These are phyloP conservation scores for Xenoacremonium recifei DNA, from an alignment of 2,329 filamentous ascomycete species.

Conservation along the genomic window DNA sequence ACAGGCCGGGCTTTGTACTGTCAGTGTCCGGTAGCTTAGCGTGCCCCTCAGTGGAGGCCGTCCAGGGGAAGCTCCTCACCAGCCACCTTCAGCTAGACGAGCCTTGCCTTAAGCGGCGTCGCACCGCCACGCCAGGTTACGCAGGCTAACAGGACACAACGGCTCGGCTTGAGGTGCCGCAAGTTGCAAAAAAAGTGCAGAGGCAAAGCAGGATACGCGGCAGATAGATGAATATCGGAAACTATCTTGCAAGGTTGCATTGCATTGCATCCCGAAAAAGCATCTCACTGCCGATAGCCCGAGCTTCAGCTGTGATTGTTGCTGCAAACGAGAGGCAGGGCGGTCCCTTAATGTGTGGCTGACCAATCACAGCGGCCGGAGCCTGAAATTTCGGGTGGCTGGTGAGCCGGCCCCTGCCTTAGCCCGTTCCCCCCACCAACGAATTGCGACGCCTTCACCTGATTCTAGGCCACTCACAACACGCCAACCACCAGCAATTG, in stretches of 20 bases:
- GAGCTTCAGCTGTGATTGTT: not conserved
- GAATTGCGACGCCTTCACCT: conserved; percentile 1
- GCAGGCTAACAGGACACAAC: conserved; percentile 1
- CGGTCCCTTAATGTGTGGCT: not conserved
- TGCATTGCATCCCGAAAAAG: not conserved
- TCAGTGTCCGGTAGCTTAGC: not conserved
- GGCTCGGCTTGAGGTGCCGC: too few relatives aligned
- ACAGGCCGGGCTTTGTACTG: too few relatives aligned
- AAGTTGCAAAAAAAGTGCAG: too few relatives aligned
- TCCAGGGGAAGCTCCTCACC: too few relatives aligned
- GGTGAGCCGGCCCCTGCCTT: conserved; percentile 4
- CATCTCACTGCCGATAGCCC: not conserved
- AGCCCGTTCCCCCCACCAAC: not conserved
- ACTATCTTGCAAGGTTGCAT: not conserved
- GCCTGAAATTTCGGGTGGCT: conserved; percentile 8
- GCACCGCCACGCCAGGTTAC: conserved; percentile 17
- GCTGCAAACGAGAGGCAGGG: not conserved
- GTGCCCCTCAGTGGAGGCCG: not conserved
- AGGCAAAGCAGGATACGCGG: not conserved
- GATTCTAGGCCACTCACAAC: conserved; percentile 14
- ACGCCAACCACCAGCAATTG: conserved; percentile 26
- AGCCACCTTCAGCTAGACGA: conserved; percentile 12
- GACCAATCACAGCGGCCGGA: conserved; percentile 6
- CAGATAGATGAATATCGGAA: not conserved
- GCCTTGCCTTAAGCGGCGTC: conserved; percentile 10